Percentiles rank a stretch among this genome's conserved stretches.
These are phyloP conservation scores for Endocarpon pusillum DNA, from an alignment of 495 filamentous ascomycete species.

Conservation along the genomic window DNA sequence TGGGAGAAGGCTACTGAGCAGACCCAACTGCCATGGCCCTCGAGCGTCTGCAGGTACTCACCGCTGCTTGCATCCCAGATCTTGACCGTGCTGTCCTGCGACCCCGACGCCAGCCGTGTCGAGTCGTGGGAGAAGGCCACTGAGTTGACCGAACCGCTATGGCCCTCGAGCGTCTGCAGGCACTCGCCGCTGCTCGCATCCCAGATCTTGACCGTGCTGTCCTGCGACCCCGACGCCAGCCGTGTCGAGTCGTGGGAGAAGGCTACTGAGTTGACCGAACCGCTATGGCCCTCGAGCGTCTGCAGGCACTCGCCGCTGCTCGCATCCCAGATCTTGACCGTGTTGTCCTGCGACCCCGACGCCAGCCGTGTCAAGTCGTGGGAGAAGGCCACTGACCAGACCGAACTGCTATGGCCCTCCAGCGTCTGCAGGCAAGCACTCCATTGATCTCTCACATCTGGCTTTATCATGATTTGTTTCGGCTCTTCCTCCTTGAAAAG, in stretches of 20 bases:
- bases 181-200: conserved; percentile 10
- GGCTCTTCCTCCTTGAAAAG: conserved; percentile 3
- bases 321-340: conserved; percentile 19
- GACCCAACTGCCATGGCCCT: conserved; percentile 3
- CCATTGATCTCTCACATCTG: conserved; percentile 8
- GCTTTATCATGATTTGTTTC: conserved; percentile 4
- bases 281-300: conserved; percentile 7
- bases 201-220: conserved; percentile 18
- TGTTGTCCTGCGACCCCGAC: conserved; percentile 13
- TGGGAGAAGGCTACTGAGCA: conserved; percentile 8
- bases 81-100: conserved; percentile 7
- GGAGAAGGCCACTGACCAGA: conserved; percentile 10
- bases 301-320: conserved; percentile 4
- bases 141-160: conserved; percentile 3
- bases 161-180: conserved; percentile 9
- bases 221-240: conserved; percentile 8
- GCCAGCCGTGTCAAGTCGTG: conserved; percentile 13
- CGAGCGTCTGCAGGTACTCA: conserved; percentile 3
- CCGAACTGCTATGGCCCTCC: conserved; percentile 9
- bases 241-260: conserved; percentile 10
- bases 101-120: conserved; percentile 5
- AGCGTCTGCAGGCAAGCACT: conserved; percentile 10
- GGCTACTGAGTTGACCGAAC: conserved; percentile 3
- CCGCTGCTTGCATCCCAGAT: conserved; percentile 10
- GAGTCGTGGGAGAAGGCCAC: conserved; percentile 12